Evolutionary conservation across 1,139 yeast genomes (phyloP).

Genomic region (Magnusiomyces sp.): DNA sequence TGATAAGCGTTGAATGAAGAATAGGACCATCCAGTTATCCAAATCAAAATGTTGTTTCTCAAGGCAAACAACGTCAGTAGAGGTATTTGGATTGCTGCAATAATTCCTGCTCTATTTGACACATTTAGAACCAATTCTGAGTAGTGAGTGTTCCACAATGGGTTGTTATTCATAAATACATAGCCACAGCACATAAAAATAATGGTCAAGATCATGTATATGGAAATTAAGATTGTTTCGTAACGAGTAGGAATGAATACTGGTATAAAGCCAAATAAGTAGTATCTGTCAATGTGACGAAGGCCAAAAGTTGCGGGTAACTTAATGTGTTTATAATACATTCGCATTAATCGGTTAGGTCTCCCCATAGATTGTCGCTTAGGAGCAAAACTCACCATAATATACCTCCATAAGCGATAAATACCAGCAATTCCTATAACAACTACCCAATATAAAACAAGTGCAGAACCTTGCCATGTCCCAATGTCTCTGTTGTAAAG

Average conservation of each 20-base stretch:
- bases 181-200: constrained; percentile 39
- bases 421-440: constrained; percentile 20
- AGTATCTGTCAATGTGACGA: constrained; percentile 26
- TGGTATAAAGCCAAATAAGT: constrained; percentile 21
- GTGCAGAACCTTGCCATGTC: constrained; percentile 30
- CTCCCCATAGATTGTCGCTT: constrained; percentile 21
- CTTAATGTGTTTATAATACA: constrained; percentile 22
- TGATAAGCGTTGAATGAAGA: constrained; percentile 53
- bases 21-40: constrained; percentile 55
- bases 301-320: constrained; percentile 31
- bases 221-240: constrained; percentile 44
- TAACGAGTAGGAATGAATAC: constrained; percentile 51
- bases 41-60: constrained; percentile 48
- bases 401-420: constrained; percentile 16
- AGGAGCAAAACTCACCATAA: constrained; percentile 23
- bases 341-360: constrained; percentile 19
- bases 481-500: constrained; percentile 27
- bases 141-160: constrained; percentile 34
- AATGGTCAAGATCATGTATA: constrained; percentile 41
- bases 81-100: constrained; percentile 51
- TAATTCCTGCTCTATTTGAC: constrained; percentile 53
- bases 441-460: constrained; percentile 32
- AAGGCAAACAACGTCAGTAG: constrained; percentile 51
- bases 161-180: constrained; percentile 33
- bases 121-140: constrained; percentile 40